Base-by-base conservation (phyloP, 1,139 yeast species). In the Hyphopichia khmerensis region DNA sequence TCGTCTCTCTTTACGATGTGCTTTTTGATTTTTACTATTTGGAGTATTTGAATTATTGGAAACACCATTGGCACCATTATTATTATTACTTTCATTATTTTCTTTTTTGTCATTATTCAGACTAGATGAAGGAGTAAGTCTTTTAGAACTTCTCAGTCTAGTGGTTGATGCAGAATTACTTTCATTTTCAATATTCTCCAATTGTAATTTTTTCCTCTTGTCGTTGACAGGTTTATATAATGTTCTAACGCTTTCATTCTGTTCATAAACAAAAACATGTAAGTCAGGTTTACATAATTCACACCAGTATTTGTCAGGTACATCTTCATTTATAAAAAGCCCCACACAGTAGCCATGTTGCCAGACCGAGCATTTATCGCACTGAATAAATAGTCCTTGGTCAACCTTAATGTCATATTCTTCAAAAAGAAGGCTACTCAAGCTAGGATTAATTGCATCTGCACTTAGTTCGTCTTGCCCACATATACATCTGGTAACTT, bases 271-370 rank as follows among this genome's bases (percentile, higher is more conserved):
- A 40, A 80, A 64, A 21, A 79, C 66, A 60, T 91, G 98, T 35
- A 85, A 67, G 36, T 86, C 91, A 0, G 96, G 96, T 50, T 84
- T 80, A 67, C 98, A 93, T 53, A 70, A 65, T 59, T 93, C 99
- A 71, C 98, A 91, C 87, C 89, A 88, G 64, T 91, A 91, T 60
- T 87, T 87, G 46, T 90, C 96, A 2, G 96, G 96, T 0, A 89
- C 89, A 46, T 80, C 85, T 29, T 80, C 84, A 50, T 82, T 87
- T 40, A 79, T 78, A 47, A 72, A 74, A 45, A 88, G 77, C 1
- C 96, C 96, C 34, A 93, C 97, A 68, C 99, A 93, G 64, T 75
- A 90, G 3, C 97, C 98, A 61, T 93, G 99, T 64, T 93, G 98
- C 99, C 98, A 93, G 10, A 85, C 96, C 21, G 89, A 82, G 66